Evolutionary conservation across 768 basidiomycete species (phyloP).

Genomic region (Psilocybe tampanensis): DNA sequence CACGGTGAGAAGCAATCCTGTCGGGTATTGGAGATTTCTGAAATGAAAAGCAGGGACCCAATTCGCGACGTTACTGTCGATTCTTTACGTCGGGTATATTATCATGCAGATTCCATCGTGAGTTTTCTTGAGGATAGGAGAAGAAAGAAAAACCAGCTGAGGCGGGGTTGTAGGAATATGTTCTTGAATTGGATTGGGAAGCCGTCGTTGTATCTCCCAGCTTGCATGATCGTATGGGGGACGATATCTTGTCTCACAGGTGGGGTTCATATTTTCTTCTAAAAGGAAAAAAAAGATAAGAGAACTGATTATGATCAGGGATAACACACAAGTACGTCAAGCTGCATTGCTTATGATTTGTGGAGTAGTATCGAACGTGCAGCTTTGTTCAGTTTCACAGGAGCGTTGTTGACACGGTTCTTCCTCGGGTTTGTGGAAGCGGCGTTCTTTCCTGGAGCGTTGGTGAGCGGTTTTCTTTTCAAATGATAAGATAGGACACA

Average conservation of each 20-base stretch:
- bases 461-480: constrained; percentile 29
- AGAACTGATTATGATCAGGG: constrained; percentile 25
- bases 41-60: constrained; percentile 40
- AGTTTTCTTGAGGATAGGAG: constrained; percentile 29
- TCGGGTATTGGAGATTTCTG: no score
- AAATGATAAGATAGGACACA: background rate
- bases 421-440: constrained; percentile 72
- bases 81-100: constrained; percentile 75
- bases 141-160: background rate
- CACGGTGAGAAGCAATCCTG: constrained; percentile 32
- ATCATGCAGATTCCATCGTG: constrained; percentile 80
- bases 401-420: constrained; percentile 74
- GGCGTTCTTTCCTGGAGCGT: constrained; percentile 68
- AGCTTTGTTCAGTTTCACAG: constrained; percentile 51
- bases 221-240: constrained; percentile 78
- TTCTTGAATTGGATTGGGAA: constrained; percentile 67
- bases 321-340: constrained; percentile 37
- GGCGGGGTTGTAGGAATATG: constrained; percentile 57
- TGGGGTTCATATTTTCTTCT: constrained; percentile 22
- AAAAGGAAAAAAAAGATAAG: constrained; percentile 40
- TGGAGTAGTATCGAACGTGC: constrained; percentile 16
- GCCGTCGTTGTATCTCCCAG: constrained; percentile 68
- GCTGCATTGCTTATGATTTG: background rate
- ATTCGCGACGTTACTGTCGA: constrained; percentile 68
- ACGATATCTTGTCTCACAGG: constrained; percentile 56